Base-by-base conservation (phyloP, 2,329 filamentous ascomycete genomes). In the Passalora sequoiae region DNA sequence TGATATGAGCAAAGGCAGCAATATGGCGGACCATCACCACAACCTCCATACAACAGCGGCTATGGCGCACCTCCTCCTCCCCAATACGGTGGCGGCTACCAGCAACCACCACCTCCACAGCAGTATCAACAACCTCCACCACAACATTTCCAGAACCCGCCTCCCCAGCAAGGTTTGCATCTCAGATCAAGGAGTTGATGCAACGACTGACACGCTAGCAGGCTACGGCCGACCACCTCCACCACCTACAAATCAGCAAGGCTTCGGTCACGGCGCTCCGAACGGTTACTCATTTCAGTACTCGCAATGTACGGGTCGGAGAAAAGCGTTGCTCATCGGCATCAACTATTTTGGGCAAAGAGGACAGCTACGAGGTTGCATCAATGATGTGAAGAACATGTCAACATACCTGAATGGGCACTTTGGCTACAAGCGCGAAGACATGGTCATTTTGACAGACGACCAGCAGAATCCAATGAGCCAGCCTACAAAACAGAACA, bases 311-410 rank as follows among this genome's bases (percentile, higher is more conserved):
- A 94, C 85, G 4, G 91, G 89, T 33, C 80, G 82, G 58, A 76
- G 89, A 62, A 96, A 96, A 70, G 91, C 89, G 4, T 71, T 96
- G 21, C 69, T 97, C 49, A 91, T 96, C 56, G 91, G 91, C 43
- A 95, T 96, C 73, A 96, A 96, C 69, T 96, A 97, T 69, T 96
- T 96, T 63, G 83, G 85, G 39, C 89, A 96, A 69, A 81, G 86
- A 45, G 89, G 89, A 20, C 86, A 96, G 72, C 74, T 96, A 36
- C 77, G 89, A 45, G 91, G 91, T 33, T 97, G 91, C 62, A 96
- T 96, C 72, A 96, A 97, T 63, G 91, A 97, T 64, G 91, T 96
- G 31, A 86, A 89, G 69, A 96, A 96, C 71, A 94, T 97, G 88
- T 94, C 89, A 16, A 77, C 78, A 38, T 97, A 95, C 63, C 73